These are phyloP conservation scores for Camellia sinensis DNA, from an alignment of 148 eudicot species.

Conservation along the genomic window DNA sequence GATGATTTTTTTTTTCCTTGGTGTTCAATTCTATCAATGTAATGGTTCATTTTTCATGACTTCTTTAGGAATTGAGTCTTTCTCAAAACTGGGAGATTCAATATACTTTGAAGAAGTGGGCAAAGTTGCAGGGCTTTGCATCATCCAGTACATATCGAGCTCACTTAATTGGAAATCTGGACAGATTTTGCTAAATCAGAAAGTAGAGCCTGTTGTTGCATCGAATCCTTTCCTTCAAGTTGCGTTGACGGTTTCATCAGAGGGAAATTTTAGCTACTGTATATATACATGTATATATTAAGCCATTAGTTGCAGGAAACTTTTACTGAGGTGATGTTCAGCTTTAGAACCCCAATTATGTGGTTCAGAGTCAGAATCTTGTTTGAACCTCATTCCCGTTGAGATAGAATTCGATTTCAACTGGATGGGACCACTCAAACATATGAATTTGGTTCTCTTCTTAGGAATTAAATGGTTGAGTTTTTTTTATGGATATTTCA, in stretches of 20 bases:
- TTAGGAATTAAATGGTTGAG: no score
- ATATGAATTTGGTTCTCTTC: no score
- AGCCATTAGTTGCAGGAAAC: no score
- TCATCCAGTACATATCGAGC: slow-evolving; percentile 49
- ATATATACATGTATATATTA: background rate
- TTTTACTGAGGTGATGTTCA: no score
- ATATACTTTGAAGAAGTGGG: slow-evolving; percentile 81
- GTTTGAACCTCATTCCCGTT: no score
- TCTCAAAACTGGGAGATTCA: slow-evolving; percentile 80
- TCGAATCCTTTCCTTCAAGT: slow-evolving; percentile 62
- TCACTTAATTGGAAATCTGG: slow-evolving; percentile 55
- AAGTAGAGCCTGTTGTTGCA: slow-evolving; percentile 57
- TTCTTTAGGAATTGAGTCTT: slow-evolving; percentile 72
- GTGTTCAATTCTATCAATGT: no score
- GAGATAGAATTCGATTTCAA: no score
- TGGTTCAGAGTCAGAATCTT: no score
- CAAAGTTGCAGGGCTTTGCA: slow-evolving; percentile 48
- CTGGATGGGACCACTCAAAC: no score
- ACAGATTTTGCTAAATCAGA: slow-evolving; percentile 42
- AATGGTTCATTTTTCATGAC: background rate
- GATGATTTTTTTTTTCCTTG: background rate
- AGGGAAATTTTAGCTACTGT: slow-evolving; percentile 26
- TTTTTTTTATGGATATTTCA: no score
- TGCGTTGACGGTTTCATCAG: slow-evolving; percentile 36
- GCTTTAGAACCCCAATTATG: no score